Evolutionary conservation across 2,329 filamentous ascomycete genomes (phyloP), one percentile per base, ranked within the genome.

Genomic region (Lojkania enalia): DNA sequence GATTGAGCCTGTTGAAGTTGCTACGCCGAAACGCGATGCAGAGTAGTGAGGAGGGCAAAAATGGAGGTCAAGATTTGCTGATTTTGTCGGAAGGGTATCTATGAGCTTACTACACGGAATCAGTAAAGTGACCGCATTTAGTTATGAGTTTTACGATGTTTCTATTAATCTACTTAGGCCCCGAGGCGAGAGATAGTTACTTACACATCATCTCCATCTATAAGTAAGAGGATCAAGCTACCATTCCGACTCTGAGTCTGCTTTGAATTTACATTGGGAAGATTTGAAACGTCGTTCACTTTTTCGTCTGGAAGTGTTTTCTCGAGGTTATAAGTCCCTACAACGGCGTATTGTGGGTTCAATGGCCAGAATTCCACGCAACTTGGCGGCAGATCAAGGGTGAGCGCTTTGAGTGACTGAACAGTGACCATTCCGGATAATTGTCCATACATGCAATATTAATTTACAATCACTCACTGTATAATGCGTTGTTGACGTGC

Each of bases 251-350:
- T 80, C 62, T 90, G 86, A 1, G 75, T 56, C 51, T 75, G 73
- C 31, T 66, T 70, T 4, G 42, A n/a, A n/a, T n/a, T n/a, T n/a
- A n/a, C n/a, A n/a, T n/a, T n/a, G n/a, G n/a, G n/a, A n/a, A n/a
- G n/a, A n/a, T n/a, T n/a, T n/a, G n/a, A n/a, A n/a, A n/a, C n/a
- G n/a, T n/a, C 32, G n/a, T 7, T 27, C 23, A n/a, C 23, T 27
- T 7, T 27, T 27, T 27, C 23, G 23, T 27, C 23, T 7, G n/a
- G 23, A 27, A 27, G 7, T 27, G 30, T 9, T 31, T 77, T 77
- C 51, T 90, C 75, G 20, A 96, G 77, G 51, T 86, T 82, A 69
- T 96, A 96, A 1, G 91, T 96, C 29, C 91, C 92, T 36, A 96
- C 80, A 0, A 95, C 76, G 54, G 95, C 85, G 60, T 85, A 82